Conservation (phyloP, 2,329 filamentous ascomycete species). For the Phyllachora maydis region DNA sequence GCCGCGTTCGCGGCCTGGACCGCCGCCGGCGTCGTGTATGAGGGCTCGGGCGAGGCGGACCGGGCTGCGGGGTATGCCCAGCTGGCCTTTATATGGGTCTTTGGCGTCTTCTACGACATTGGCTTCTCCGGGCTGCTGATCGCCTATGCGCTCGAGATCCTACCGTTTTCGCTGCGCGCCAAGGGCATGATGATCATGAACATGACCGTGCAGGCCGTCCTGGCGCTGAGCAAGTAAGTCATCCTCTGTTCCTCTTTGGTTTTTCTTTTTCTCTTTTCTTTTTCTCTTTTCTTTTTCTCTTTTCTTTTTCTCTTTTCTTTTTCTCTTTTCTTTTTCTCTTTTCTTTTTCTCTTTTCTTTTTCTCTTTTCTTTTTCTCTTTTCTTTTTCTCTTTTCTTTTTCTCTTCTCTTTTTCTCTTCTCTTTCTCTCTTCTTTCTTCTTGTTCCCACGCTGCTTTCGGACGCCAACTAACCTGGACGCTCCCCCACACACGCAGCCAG, state of each 20-base stretch:
- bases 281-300: not conserved
- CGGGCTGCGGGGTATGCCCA: slow-evolving; percentile 23
- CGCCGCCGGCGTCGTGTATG: slow-evolving; percentile 28
- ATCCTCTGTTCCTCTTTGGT: not conserved
- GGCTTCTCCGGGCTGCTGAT: slow-evolving; percentile 36
- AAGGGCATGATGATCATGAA: slow-evolving; percentile 36
- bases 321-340: no score
- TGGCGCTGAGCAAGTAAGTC: slow-evolving; percentile 37
- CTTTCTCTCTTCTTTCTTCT: no score
- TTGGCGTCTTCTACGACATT: slow-evolving; percentile 25
- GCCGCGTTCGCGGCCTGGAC: slow-evolving; percentile 27
- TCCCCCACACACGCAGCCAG: slow-evolving; percentile 20
- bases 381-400: not conserved
- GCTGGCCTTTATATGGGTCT: slow-evolving; percentile 20
- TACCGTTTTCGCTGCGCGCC: slow-evolving; percentile 26
- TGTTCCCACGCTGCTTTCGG: no score
- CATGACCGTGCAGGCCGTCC: slow-evolving; percentile 29
- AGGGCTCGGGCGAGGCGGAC: slow-evolving; percentile 20
- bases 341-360: no score
- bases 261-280: not conserved
- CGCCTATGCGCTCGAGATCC: slow-evolving; percentile 28
- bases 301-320: not conserved
- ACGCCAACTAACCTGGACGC: not conserved
- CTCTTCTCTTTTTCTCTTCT: not conserved
- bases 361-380: slow-evolving; percentile 5